phyloP scores from a whole-genome alignment of 106 monocot genomes.

The Dendrobium chrysotoxum region DNA sequence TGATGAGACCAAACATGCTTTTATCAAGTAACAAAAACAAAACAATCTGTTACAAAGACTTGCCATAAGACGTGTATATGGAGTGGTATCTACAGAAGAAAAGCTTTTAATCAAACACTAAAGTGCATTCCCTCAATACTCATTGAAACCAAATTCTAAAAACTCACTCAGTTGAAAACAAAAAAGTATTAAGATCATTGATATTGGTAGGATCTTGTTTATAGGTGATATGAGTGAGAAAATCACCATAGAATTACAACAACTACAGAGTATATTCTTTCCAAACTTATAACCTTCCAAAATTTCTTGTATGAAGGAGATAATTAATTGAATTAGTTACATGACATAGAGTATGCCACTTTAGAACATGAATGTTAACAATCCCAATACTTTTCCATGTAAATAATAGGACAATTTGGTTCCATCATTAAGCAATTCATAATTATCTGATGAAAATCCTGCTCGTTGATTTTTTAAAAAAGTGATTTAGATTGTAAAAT shows the following conservation, averaged over 20 bases:
- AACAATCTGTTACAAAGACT: background rate
- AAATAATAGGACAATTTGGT: background rate
- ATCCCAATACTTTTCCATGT: background rate
- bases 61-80: background rate
- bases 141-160: background rate
- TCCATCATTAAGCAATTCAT: constrained; percentile 2
- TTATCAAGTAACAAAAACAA: background rate
- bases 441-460: background rate
- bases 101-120: background rate
- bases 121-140: background rate
- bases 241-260: too few relatives aligned
- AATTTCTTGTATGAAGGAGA: too few relatives aligned
- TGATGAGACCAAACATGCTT: background rate
- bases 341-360: too few relatives aligned
- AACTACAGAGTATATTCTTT: too few relatives aligned
- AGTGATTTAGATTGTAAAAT: background rate
- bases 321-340: too few relatives aligned
- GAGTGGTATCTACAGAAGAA: background rate
- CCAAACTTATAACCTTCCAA: too few relatives aligned
- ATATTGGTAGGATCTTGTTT: too few relatives aligned
- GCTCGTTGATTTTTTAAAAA: background rate
- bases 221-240: too few relatives aligned
- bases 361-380: too few relatives aligned
- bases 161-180: background rate
- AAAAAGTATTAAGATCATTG: background rate